Base-by-base conservation (phyloP, 768 basidiomycete genomes). In the Crassisporium funariophilum region DNA sequence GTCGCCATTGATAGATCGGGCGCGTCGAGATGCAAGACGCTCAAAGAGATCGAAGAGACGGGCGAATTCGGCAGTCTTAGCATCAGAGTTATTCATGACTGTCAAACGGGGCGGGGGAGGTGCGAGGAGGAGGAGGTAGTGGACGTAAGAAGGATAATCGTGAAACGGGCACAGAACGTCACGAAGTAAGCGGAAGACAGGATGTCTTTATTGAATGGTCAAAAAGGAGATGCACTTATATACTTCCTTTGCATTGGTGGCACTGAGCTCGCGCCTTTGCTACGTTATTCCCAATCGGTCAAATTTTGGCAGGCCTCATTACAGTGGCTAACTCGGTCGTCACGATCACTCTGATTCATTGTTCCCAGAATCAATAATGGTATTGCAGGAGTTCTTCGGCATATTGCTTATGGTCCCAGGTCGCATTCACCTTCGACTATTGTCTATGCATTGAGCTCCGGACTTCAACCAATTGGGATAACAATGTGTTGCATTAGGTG, bases 1-100 rank as follows among this genome's bases (percentile, higher is more conserved):
- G 29, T 56, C 57, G 37, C 65, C 57, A 23, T 65, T 64, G 44
- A 55, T 51, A 20, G 53, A 54, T 11, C 68, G 68, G 17, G 72
- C 57, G 33, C 74, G 67, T 47, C 70, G 70, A 12, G 73, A 69
- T n/a, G 75, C 74, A 21, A 83, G 72, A 24, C 69, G 72, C 31
- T 83, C 76, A 52, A 81, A 82, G 42, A 79, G 61, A 31, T 74
- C 69, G 47, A 81, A 77, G 27, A 84, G 75, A 42, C 69, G 67
- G 2, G 77, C 76, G 52, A 82, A 78, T 40, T 83, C 81, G 31
- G 74, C 72, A 8, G 64, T 74, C 57, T 71, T 78, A 39, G 67
- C 51, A 20, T 74, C 64, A 55, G 63, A 41, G 27, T 57, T 53
- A 16, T 50, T 48, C 13, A 54, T 45, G 15, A 47, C 52, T 35